Evolutionary conservation across 768 basidiomycete species (phyloP), one percentile per base, ranked within the genome.

Genomic region (Dendrothele bispora): DNA sequence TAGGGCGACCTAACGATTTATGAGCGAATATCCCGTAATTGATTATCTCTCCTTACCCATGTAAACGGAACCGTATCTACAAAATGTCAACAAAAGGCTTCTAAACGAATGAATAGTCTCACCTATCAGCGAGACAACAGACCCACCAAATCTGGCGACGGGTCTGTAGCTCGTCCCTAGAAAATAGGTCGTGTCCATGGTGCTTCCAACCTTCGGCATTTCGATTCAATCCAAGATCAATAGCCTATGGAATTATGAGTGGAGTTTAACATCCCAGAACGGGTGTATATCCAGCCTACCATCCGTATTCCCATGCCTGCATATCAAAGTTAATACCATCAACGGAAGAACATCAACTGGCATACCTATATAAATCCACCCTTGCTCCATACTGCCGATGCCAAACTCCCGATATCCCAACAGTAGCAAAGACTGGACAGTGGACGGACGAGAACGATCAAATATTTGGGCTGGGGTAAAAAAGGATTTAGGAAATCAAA

Each of bases 341-440:
- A 29, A 43, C n/a, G 14, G 49, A 49, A 41, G 43, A 41, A 43
- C n/a, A n/a, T n/a, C n/a, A 7, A 21, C 38, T 48, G 49, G 29
- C 64, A 37, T 48, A 84, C 88, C 88, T 53, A 85, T 81, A 57
- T 86, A 88, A 39, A 90, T 73, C 92, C 92, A 95, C 1, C 86
- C 88, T 60, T 88, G 84, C 51, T 89, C 86, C 86, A 91, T 90
- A 12, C 68, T 74, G 58, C 88, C 90, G 28, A 91, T 84, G 12
- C 93, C 93, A 60, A 92, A 87, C 68, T 94, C 91, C 5, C 91
- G 79, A 61, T 89, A 82, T 1, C 88, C 88, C 11, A 93, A 66
- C 11, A 95, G 76, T 36, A 95, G 71, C 12, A 94, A 64, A 2
- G 91, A 78, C 60, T 95, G 92, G 20, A 89, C 88, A 1, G 88